Evolutionary conservation across 148 eudicot species (phyloP).

Genomic region (Selenicereus undatus): DNA sequence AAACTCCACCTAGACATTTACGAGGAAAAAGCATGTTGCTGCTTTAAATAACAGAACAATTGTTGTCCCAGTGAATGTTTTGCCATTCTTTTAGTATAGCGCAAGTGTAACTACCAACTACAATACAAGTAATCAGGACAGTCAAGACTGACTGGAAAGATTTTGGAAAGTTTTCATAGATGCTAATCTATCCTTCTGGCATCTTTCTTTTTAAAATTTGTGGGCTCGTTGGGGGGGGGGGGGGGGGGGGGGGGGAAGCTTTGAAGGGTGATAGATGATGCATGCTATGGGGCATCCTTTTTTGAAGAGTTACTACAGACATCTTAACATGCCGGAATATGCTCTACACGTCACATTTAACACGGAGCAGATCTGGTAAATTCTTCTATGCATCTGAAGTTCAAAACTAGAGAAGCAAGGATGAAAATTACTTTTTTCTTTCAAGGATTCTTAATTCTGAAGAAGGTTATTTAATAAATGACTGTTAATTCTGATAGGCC

Average conservation of each 20-base stretch:
- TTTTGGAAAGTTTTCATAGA: neutral
- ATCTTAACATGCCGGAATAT: too few species aligned
- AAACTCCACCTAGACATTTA: slow-evolving; percentile 59
- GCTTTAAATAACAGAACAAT: slow-evolving; percentile 3
- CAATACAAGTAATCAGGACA: neutral
- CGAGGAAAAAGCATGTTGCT: neutral
- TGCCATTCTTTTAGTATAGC: neutral
- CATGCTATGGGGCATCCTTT: too few species aligned
- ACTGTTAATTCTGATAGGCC: neutral
- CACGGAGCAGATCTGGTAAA: too few species aligned
- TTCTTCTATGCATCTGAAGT: neutral
- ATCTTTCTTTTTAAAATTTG: neutral
- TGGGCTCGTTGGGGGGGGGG: too few species aligned
- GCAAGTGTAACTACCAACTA: neutral
- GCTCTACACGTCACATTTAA: too few species aligned
- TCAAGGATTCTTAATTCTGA: neutral
- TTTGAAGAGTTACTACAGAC: too few species aligned
- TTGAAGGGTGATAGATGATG: too few species aligned
- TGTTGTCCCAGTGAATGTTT: neutral
- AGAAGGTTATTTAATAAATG: neutral
- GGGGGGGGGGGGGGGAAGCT: too few species aligned
- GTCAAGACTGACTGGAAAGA: neutral
- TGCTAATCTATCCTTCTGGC: neutral
- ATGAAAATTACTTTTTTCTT: too few species aligned
- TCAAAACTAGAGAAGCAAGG: neutral